Evolutionary conservation across 768 basidiomycete species (phyloP).

Genomic region (Leccinum obscurum): DNA sequence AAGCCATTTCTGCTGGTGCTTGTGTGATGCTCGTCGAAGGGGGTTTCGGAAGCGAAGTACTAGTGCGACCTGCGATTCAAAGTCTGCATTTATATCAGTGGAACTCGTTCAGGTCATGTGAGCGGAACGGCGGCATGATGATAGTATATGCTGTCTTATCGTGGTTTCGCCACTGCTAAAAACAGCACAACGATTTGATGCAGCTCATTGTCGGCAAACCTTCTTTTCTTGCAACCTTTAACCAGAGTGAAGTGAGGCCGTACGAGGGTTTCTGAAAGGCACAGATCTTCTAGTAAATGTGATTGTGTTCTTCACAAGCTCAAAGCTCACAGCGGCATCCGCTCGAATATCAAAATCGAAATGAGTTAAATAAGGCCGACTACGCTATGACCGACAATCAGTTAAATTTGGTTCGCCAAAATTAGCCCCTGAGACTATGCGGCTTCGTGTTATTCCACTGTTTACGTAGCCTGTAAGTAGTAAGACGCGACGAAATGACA

Average conservation of each 20-base stretch:
- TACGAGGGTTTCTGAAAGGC: background rate
- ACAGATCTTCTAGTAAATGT: background rate
- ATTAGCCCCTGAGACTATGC: background rate
- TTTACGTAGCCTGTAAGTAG: background rate
- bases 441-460: background rate
- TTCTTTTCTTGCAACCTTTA: background rate
- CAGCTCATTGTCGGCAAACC: background rate
- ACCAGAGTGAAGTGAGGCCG: background rate
- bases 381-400: background rate
- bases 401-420: background rate
- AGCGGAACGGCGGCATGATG: background rate
- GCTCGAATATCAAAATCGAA: background rate
- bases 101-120: constrained; percentile 6
- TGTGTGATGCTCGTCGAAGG: background rate
- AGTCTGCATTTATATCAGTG: constrained; percentile 4
- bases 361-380: background rate
- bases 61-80: background rate
- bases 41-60: background rate
- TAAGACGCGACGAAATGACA: constrained; percentile 2
- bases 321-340: background rate
- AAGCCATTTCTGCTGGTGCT: constrained; percentile 5
- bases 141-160: constrained; percentile 10
- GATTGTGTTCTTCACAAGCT: background rate
- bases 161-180: background rate
- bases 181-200: background rate